Conservation (phyloP, 805 yeast species). For the Nakazawaea ernobii region DNA sequence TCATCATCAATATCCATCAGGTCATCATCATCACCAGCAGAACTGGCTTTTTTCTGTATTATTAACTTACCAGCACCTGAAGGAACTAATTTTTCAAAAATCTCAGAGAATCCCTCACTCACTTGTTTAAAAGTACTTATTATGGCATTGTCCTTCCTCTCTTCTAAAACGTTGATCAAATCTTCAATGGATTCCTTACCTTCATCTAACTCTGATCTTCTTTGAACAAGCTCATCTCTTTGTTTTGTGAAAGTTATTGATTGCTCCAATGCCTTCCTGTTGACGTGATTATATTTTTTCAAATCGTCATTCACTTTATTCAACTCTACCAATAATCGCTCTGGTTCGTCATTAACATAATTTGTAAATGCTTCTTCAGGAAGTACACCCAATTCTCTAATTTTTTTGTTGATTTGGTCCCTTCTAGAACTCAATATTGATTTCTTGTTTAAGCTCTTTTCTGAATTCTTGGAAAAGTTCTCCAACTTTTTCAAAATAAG, state of each 20-base stretch:
- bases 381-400: slow-evolving; percentile 80
- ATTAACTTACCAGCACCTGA: slow-evolving; percentile 70
- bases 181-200: slow-evolving; percentile 71
- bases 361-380: slow-evolving; percentile 76
- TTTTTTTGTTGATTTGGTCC: slow-evolving; percentile 65
- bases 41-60: slow-evolving; percentile 42
- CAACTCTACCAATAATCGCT: slow-evolving; percentile 46
- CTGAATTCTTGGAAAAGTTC: slow-evolving; percentile 55
- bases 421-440: slow-evolving; percentile 53
- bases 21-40: slow-evolving; percentile 17
- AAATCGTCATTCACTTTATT: slow-evolving; percentile 52
- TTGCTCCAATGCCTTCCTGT: slow-evolving; percentile 87
- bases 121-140: slow-evolving; percentile 72
- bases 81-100: slow-evolving; percentile 81
- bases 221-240: slow-evolving; percentile 54
- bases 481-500: slow-evolving; percentile 51
- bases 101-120: slow-evolving; percentile 61
- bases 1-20: slow-evolving; percentile 16
- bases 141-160: slow-evolving; percentile 80
- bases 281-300: slow-evolving; percentile 67
- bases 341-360: slow-evolving; percentile 38
- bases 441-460: slow-evolving; percentile 58
- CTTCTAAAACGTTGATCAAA: slow-evolving; percentile 62
- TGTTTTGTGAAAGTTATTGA: slow-evolving; percentile 67
- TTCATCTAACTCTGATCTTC: slow-evolving; percentile 63